Evolutionary conservation across 75 land plant genomes (phyloP), one percentile per base, ranked within the genome.

Genomic region (Isoetes taiwanensis): DNA sequence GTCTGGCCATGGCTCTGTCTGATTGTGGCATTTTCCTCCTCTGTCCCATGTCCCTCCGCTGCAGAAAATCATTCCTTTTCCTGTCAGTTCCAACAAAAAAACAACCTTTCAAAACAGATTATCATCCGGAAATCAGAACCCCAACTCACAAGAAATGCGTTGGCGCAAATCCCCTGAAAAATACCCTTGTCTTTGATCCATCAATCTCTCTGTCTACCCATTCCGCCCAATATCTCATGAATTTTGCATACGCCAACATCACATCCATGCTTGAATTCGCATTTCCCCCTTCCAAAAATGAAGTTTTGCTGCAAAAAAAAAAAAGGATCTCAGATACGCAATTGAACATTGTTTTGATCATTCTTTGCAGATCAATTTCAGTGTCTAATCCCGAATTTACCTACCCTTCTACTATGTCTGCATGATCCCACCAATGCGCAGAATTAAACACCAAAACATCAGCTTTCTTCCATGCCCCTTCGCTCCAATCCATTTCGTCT

Each of bases 1-100:
- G 32, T 86, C 76, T 2, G 86, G 12, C 5, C 16, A n/a, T 3
- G 50, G 91, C 32, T 77, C 78, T 0, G 74, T 77, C 39, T 86
- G 83, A 33, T 46, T 54, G 24, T 86, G 76, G 59, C 91, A 86
- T 40, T 56, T 59, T 10, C 91, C 91, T 16, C 91, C 91, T 3
- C 82, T 78, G 37, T 82, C 83, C 91, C 91, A 86, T 38, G 74
- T 85, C 28, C 91, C 91, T 11, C 86, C 86, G 40, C 91, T 86
- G 65, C 50, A 6, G n/a, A n/a, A n/a, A n/a, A n/a, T n/a, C n/a
- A n/a, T n/a, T n/a, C n/a, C n/a, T n/a, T n/a, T n/a, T n/a, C n/a
- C n/a, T n/a, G n/a, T n/a, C n/a, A n/a, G n/a, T n/a, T n/a, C n/a
- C n/a, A n/a, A n/a, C n/a, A n/a, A n/a, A n/a, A n/a, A n/a, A n/a